Conservation (phyloP, 1,284 basidiomycete genomes). For the Meira nashicola region DNA sequence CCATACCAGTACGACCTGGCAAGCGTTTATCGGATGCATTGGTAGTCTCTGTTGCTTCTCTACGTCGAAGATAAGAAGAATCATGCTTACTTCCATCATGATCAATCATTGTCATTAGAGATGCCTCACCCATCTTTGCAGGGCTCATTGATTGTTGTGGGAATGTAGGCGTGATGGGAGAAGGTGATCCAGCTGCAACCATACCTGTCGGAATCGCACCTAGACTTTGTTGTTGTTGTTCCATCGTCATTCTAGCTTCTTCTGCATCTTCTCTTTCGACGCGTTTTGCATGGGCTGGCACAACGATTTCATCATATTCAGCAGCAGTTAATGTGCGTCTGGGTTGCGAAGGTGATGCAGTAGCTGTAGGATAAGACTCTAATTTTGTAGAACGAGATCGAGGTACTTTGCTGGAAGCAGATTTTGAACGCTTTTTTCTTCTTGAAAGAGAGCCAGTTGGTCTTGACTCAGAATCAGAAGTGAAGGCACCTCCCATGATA, state of each 20-base stretch:
- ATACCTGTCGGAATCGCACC: neutral
- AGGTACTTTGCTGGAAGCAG: neutral
- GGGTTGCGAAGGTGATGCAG: neutral
- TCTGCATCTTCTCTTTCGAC: conserved; percentile 11
- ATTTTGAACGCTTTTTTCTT: neutral
- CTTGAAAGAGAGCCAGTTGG: neutral
- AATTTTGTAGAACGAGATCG: neutral
- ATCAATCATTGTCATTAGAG: too few relatives aligned
- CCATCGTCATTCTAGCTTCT: conserved; percentile 1
- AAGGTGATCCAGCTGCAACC: too few relatives aligned
- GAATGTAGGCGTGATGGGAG: neutral
- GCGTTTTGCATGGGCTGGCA: conserved; percentile 30
- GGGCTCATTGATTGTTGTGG: neutral
- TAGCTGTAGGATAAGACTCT: neutral
- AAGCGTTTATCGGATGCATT: too few relatives aligned
- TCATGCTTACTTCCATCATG: neutral
- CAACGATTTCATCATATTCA: conserved; percentile 33
- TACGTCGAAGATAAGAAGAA: neutral
- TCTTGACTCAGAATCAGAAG: conserved; percentile 2
- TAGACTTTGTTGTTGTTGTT: neutral
- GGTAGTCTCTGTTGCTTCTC: too few relatives aligned
- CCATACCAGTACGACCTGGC: too few relatives aligned
- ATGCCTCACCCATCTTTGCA: neutral
- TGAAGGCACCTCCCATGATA: neutral
- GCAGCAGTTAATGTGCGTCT: neutral